Base-by-base conservation (phyloP, 2,329 filamentous ascomycete genomes). In the Trichophyton verrucosum region DNA sequence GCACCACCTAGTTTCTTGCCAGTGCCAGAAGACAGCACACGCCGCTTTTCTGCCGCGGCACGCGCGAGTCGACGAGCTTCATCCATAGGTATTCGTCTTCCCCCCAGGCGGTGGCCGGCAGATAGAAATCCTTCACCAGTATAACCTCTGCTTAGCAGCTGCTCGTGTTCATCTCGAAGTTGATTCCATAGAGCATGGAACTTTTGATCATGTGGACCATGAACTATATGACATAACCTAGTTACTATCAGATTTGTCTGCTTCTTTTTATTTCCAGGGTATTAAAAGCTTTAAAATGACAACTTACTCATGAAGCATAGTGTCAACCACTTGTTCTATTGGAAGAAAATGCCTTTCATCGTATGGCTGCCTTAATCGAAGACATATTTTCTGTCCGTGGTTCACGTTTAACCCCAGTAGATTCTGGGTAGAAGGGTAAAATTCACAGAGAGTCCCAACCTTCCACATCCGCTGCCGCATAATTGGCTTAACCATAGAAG, bases 171-270 rank as follows among this genome's bases (percentile, higher is more conserved):
- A 61, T 92, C 88, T 20, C 92, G 85, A 3, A 96, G 82, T 70
- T 95, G 87, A 67, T 96, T 86, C 89, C 91, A 96, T 3, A 96
- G 77, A 0, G 85, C 85, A 66, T 96, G 85, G 69, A 97, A 97
- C 40, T 87, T 82, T 55, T 79, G 81, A 69, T 96, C 85, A 71
- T 97, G 92, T 1, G 89, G 88, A 0, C 89, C 90, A 72, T 87
- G 85, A 9, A 90, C 82, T 65, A 88, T 96, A 69, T 97, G 92
- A n/a, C 84, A 86, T 2, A 97, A 82, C 67, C 77, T 80, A 57
- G 5, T 30, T 1, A 46, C 62, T 46, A 63, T 70, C 15, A 67
- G 63, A 58, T 55, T 44, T 17, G 57, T 27, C 13, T 17, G n/a
- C 24, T 56, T 51, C 27, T 57, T 59, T 61, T 44, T 33, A 47